Evolutionary conservation across 164 flowering plant genomes (phyloP), one percentile per base, ranked within the genome.

Genomic region (Aristolochia contorta): DNA sequence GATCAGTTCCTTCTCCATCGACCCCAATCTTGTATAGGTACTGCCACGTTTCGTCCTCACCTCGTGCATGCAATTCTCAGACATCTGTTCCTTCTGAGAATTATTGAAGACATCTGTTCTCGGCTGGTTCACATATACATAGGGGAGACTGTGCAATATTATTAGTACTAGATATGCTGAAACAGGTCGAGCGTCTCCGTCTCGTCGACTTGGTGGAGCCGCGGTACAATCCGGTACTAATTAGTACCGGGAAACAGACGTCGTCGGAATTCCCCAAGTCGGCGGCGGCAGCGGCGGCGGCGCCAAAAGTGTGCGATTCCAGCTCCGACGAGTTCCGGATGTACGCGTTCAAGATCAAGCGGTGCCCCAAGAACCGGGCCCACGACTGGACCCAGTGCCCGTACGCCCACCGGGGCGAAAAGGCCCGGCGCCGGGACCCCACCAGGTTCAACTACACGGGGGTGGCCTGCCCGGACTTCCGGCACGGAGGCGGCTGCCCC

Each of bases 311-410:
- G 10, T 73, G 61, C 71, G 61, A 65, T 41, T 58, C n/a, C n/a
- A n/a, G n/a, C n/a, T n/a, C 79, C 0, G 85, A 81, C 33, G 73
- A 71, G 43, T 81, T 81, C 64, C 77, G 82, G 3, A 81, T 81
- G 85, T 78, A 63, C 61, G 69, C 62, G 0, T 81, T 71, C 77
- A 81, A 81, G 76, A 71, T 81, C 69, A 67, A 59, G 54, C 63
- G 60, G 57, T 81, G 82, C 64, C 32, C 70, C 3, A 62, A 69
- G 21, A 71, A 47, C 14, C 66, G 78, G 9, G 65, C 69, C 69
- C 85, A 81, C 46, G 82, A 77, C 69, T 78, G 85, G 85, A 81
- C 78, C 4, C 78, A 78, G 37, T 78, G 85, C 58, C 85, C 85
- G 0, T 79, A 62, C 47, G 80, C 85, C 9, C 85, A 81, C 70